Evolutionary conservation across 2,329 filamentous ascomycete species (phyloP).

Genomic region (Penicillium sp.): DNA sequence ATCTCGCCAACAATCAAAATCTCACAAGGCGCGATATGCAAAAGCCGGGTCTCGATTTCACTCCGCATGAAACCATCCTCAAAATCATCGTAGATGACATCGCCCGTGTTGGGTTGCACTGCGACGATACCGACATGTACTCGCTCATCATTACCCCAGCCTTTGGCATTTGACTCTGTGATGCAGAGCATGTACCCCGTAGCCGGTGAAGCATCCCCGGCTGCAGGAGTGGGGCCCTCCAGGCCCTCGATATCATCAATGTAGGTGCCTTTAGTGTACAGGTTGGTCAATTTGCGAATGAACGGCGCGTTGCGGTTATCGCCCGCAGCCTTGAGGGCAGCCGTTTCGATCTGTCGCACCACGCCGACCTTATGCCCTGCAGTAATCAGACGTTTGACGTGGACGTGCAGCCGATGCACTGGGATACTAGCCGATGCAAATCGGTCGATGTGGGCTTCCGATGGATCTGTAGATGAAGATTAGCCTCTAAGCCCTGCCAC

Average conservation of each 20-base stretch:
- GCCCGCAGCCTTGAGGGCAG: constrained; percentile 88
- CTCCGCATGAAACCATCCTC: constrained; percentile 97
- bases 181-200: constrained; percentile 91
- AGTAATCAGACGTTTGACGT: constrained; percentile 85
- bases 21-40: constrained; percentile 94
- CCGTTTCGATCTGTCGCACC: constrained; percentile 89
- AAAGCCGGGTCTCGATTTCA: constrained; percentile 88
- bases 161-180: constrained; percentile 76
- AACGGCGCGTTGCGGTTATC: constrained; percentile 94
- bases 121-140: constrained; percentile 88
- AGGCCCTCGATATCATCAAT: constrained; percentile 87
- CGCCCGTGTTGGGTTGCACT: constrained; percentile 90
- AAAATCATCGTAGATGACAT: constrained; percentile 93
- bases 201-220: constrained; percentile 54
- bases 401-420: constrained; percentile 82
- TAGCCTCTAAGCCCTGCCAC: constrained; percentile 16
- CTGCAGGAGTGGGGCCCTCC: constrained; percentile 52
- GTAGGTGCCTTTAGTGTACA: constrained; percentile 98
- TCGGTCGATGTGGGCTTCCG: constrained; percentile 83
- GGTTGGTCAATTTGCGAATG: constrained; percentile 83
- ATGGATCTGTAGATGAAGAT: constrained; percentile 55
- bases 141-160: constrained; percentile 82
- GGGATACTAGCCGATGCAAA: constrained; percentile 97
- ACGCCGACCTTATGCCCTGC: constrained; percentile 96
- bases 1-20: constrained; percentile 88